These are phyloP conservation scores for Cytospora paraplurivora DNA, from an alignment of 2,329 filamentous ascomycete genomes.

Conservation along the genomic window DNA sequence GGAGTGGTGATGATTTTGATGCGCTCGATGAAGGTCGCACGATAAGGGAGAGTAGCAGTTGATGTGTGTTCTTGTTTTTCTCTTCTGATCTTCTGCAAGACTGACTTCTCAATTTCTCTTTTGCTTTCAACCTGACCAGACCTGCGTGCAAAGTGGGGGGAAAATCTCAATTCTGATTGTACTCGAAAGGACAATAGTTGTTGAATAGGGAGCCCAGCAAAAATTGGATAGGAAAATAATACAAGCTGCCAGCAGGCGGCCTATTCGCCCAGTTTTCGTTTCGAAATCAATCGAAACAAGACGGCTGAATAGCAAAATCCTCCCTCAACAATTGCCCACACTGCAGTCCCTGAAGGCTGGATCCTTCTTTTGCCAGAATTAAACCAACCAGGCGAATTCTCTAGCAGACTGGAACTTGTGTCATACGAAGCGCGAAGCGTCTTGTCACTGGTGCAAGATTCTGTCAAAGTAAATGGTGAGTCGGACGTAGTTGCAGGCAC, in stretches of 20 bases:
- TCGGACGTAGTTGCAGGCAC: neutral
- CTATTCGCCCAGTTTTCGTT: constrained; percentile 29
- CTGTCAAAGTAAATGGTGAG: constrained; percentile 15
- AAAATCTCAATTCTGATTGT: constrained; percentile 58
- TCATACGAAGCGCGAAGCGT: constrained; percentile 13
- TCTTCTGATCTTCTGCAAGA: constrained; percentile 31
- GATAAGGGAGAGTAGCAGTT: constrained; percentile 23
- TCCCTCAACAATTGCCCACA: constrained; percentile 27
- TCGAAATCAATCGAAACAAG: constrained; percentile 29
- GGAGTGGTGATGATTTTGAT: constrained; percentile 27
- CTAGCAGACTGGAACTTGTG: constrained; percentile 21
- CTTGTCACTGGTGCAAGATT: constrained; percentile 13
- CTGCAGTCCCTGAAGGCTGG: constrained; percentile 26
- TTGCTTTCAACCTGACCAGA: constrained; percentile 35
- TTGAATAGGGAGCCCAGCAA: constrained; percentile 36
- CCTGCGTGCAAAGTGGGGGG: constrained; percentile 39
- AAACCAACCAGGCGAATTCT: constrained; percentile 27
- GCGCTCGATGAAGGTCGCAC: constrained; percentile 18
- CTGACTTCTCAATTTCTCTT: constrained; percentile 31
- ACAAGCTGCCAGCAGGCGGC: constrained; percentile 38
- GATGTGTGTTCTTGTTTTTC: constrained; percentile 30
- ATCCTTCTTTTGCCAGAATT: constrained; percentile 29
- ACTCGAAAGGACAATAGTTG: constrained; percentile 40
- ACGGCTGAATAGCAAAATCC: constrained; percentile 32
- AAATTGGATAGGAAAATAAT: constrained; percentile 38